phyloP scores from a whole-genome alignment of 352 stramenopile species.

The Globisporangium cederbergense region DNA sequence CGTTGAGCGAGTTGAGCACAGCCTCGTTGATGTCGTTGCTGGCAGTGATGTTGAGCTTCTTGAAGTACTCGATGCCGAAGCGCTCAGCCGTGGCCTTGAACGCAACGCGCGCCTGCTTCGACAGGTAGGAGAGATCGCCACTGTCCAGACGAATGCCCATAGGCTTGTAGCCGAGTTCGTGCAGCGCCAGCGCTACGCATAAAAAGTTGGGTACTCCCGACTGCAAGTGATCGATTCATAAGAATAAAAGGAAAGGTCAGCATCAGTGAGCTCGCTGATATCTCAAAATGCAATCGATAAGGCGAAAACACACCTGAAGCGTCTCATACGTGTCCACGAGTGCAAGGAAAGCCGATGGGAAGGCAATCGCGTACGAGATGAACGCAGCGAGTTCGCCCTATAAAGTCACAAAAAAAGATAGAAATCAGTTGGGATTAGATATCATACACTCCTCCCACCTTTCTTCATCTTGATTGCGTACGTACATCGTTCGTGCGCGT shows the following conservation, averaged over 20 bases:
- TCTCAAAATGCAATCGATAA: background rate
- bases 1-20: slow-evolving; percentile 92
- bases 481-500: slow-evolving; percentile 78
- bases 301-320: slow-evolving; percentile 59
- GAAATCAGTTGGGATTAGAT: slow-evolving; percentile 2
- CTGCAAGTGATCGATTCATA: slow-evolving; percentile 25
- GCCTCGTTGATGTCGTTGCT: slow-evolving; percentile 99
- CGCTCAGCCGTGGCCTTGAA: slow-evolving; percentile 51
- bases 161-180: slow-evolving; percentile 88
- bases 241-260: background rate
- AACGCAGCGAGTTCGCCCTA: slow-evolving; percentile 98
- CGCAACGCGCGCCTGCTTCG: slow-evolving; percentile 71
- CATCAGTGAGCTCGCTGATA: background rate
- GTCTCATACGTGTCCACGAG: slow-evolving; percentile 99
- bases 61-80: slow-evolving; percentile 79
- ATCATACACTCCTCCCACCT: background rate
- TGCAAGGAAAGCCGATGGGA: slow-evolving; percentile 95
- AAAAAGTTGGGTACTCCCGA: slow-evolving; percentile 97
- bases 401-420: slow-evolving; percentile 17
- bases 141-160: slow-evolving; percentile 96
- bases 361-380: slow-evolving; percentile 96
- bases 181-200: slow-evolving; percentile 92
- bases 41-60: slow-evolving; percentile 91
- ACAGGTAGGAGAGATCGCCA: slow-evolving; percentile 97
- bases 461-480: background rate